These are phyloP conservation scores for Yamadazyma takamatsuzukensis DNA, from an alignment of 805 yeast species.

Conservation along the genomic window DNA sequence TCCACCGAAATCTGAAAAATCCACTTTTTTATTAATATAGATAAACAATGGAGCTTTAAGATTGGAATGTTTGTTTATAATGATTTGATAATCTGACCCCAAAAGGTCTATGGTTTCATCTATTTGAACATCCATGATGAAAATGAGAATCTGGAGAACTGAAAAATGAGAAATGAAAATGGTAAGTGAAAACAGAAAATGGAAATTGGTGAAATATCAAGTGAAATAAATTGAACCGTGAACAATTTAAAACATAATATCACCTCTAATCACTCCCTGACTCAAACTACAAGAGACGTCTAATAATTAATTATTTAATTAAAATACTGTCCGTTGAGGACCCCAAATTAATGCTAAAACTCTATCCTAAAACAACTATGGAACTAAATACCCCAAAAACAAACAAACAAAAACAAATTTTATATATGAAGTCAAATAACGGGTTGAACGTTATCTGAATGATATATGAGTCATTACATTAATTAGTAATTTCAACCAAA, in stretches of 20 bases:
- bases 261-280: too few relatives aligned
- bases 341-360: slow-evolving; percentile 48
- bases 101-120: slow-evolving; percentile 4
- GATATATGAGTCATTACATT: slow-evolving; percentile 45
- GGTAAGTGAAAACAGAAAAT: too few relatives aligned
- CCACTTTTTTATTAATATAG: slow-evolving; percentile 8
- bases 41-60: slow-evolving; percentile 9
- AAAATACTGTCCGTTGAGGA: slow-evolving; percentile 48
- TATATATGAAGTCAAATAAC: slow-evolving; percentile 29
- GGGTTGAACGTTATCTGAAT: slow-evolving; percentile 43
- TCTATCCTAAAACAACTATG: slow-evolving; percentile 25
- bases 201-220: too few relatives aligned
- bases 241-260: too few relatives aligned
- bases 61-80: slow-evolving; percentile 3
- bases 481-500: slow-evolving; percentile 24
- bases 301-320: slow-evolving; percentile 12
- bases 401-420: slow-evolving; percentile 11
- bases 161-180: neutral
- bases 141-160: neutral
- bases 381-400: slow-evolving; percentile 19
- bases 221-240: too few relatives aligned
- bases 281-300: too few relatives aligned
- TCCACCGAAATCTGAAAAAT: slow-evolving; percentile 10
- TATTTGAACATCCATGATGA: slow-evolving; percentile 1
- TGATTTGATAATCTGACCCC: slow-evolving; percentile 8